These are phyloP conservation scores for Coniferiporia weirii DNA, from an alignment of 1,284 basidiomycete genomes.

Conservation along the genomic window DNA sequence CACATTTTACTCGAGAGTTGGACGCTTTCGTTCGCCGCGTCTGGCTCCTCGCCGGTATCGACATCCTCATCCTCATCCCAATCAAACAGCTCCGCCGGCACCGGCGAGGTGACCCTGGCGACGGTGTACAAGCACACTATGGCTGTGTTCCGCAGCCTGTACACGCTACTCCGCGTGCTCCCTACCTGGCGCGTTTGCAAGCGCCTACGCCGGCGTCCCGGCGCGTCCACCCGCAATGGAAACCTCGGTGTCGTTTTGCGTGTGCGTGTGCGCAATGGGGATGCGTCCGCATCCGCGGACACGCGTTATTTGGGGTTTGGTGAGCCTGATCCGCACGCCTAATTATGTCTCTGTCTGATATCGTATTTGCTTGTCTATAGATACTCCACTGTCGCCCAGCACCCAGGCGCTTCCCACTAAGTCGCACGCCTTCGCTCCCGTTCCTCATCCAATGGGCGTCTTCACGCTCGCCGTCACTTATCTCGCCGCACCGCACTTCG, in stretches of 20 bases:
- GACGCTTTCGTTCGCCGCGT: constrained; percentile 48
- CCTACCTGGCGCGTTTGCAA: constrained; percentile 69
- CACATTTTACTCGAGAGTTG: constrained; percentile 73
- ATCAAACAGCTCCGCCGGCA: neutral
- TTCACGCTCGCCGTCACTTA: constrained; percentile 58
- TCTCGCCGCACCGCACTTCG: constrained; percentile 60
- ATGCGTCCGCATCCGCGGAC: constrained; percentile 28
- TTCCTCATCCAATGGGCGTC: constrained; percentile 63
- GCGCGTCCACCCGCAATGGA: constrained; percentile 37
- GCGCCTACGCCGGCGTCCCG: constrained; percentile 45
- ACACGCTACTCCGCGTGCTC: constrained; percentile 61
- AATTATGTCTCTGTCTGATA: constrained; percentile 21
- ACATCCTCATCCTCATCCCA: constrained; percentile 1
- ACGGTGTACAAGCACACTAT: constrained; percentile 81
- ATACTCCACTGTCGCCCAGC: constrained; percentile 37
- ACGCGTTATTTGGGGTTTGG: constrained; percentile 35
- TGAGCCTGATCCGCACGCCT: constrained; percentile 22
- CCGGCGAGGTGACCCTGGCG: constrained; percentile 52
- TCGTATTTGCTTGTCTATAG: constrained; percentile 26
- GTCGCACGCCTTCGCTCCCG: constrained; percentile 52
- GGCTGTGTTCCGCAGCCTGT: constrained; percentile 70
- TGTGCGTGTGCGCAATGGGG: constrained; percentile 32
- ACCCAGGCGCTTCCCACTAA: constrained; percentile 42
- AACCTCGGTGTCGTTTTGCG: constrained; percentile 50
- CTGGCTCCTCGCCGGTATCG: neutral